Evolutionary conservation across 768 basidiomycete species (phyloP).

Genomic region (Symmetrospora coprosmae): DNA sequence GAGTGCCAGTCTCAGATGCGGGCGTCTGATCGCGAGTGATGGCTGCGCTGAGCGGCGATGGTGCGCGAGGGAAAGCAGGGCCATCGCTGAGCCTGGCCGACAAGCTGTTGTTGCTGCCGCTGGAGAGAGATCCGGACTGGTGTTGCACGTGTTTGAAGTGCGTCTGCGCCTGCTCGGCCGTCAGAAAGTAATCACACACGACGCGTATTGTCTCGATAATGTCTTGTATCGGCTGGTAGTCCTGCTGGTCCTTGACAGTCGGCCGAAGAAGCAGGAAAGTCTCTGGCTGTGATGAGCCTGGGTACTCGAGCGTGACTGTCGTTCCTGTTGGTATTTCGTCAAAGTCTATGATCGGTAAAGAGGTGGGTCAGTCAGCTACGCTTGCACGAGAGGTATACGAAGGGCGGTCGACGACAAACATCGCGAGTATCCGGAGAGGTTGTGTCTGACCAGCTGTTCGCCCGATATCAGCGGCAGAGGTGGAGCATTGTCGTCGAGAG

Average conservation of each 20-base stretch:
- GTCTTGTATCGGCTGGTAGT: conserved; percentile 32
- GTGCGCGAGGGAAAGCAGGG: background rate
- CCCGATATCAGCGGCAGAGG: background rate
- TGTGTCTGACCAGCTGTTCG: background rate
- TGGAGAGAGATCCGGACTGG: conserved; percentile 9
- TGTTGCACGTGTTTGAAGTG: conserved; percentile 26
- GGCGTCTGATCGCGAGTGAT: background rate
- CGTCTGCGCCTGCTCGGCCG: conserved; percentile 25
- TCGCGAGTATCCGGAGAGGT: background rate
- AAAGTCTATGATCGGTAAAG: conserved; percentile 6
- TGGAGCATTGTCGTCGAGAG: background rate
- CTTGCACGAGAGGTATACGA: too few relatives aligned
- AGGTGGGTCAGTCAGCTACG: too few relatives aligned
- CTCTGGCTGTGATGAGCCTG: conserved; percentile 21
- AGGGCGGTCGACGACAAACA: too few relatives aligned
- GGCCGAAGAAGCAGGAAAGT: conserved; percentile 6
- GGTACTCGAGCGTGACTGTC: conserved; percentile 25
- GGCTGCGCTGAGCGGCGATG: background rate
- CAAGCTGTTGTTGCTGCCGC: background rate
- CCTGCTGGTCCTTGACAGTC: conserved; percentile 20
- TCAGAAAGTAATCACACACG: conserved; percentile 28
- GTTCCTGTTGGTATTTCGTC: background rate
- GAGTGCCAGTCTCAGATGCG: background rate
- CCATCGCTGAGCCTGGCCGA: background rate
- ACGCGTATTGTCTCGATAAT: conserved; percentile 27